These are phyloP conservation scores for Rhodotorula kratochvilovae DNA, from an alignment of 768 basidiomycete genomes.

Conservation along the genomic window DNA sequence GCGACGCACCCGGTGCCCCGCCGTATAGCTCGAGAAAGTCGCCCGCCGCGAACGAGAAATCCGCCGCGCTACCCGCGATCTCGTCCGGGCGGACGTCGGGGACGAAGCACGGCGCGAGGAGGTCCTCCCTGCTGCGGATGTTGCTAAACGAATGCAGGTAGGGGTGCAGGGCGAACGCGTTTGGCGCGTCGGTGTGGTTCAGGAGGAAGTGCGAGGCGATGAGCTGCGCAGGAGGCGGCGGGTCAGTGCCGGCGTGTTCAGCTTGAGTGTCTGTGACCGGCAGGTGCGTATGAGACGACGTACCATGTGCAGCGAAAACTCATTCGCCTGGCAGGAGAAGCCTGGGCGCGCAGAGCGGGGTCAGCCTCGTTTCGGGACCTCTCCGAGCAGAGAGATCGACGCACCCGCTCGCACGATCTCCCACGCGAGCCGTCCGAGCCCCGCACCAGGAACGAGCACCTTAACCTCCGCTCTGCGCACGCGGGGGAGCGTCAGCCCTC, in stretches of 20 bases:
- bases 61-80: slow-evolving; percentile 57
- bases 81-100: slow-evolving; percentile 79
- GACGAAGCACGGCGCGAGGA: slow-evolving; percentile 65
- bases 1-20: neutral
- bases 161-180: slow-evolving; percentile 73
- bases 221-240: slow-evolving; percentile 47
- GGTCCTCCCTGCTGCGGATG: slow-evolving; percentile 56
- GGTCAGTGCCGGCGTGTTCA: too few species aligned
- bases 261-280: too few species aligned
- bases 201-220: slow-evolving; percentile 81
- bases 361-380: neutral
- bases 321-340: slow-evolving; percentile 86
- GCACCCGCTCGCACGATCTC: slow-evolving; percentile 77
- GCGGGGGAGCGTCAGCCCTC: neutral
- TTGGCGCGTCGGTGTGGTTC: slow-evolving; percentile 69
- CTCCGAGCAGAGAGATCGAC: slow-evolving; percentile 24
- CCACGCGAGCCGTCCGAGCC: slow-evolving; percentile 79
- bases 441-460: slow-evolving; percentile 85
- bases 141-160: slow-evolving; percentile 93
- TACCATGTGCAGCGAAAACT: slow-evolving; percentile 88
- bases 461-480: slow-evolving; percentile 55
- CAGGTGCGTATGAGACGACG: neutral
- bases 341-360: slow-evolving; percentile 52
- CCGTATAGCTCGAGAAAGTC: slow-evolving; percentile 51
- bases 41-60: slow-evolving; percentile 85